phyloP scores from a whole-genome alignment of 2,329 filamentous ascomycete genomes.

The Leptographium wingfieldii region DNA sequence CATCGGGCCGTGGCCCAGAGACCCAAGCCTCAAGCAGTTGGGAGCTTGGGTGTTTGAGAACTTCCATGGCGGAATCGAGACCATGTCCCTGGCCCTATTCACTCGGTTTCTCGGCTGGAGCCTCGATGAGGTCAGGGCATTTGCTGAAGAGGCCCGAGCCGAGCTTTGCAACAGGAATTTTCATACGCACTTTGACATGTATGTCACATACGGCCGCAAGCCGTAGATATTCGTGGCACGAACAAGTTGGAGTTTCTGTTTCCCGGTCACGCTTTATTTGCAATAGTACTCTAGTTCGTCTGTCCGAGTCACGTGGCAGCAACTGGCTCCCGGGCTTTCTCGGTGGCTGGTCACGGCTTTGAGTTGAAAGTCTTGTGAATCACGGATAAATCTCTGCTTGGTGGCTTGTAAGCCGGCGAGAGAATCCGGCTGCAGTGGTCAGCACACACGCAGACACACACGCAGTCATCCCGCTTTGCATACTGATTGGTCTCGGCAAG shows the following conservation, averaged over 20 bases:
- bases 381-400: too few species aligned
- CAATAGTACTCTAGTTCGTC: neutral
- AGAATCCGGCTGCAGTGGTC: too few species aligned
- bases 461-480: too few species aligned
- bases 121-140: constrained; percentile 18
- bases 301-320: neutral
- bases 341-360: too few species aligned
- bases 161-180: constrained; percentile 17
- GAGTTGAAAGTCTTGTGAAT: too few species aligned
- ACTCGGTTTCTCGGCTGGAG: constrained; percentile 24
- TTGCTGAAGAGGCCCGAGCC: constrained; percentile 14
- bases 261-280: neutral
- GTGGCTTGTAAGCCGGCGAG: too few species aligned
- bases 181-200: constrained; percentile 19
- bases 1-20: constrained; percentile 24
- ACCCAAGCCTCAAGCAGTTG: constrained; percentile 22
- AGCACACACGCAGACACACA: too few species aligned
- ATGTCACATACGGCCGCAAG: constrained; percentile 17
- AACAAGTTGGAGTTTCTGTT: neutral
- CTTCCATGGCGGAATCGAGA: constrained; percentile 20
- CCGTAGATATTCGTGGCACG: constrained; percentile 4
- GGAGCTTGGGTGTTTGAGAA: constrained; percentile 21
- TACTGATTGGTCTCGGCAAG: too few species aligned
- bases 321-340: neutral
- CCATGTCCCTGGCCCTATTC: constrained; percentile 23